These are phyloP conservation scores for Deinandra increscens DNA, from an alignment of 129 eudicot genomes.

Conservation along the genomic window DNA sequence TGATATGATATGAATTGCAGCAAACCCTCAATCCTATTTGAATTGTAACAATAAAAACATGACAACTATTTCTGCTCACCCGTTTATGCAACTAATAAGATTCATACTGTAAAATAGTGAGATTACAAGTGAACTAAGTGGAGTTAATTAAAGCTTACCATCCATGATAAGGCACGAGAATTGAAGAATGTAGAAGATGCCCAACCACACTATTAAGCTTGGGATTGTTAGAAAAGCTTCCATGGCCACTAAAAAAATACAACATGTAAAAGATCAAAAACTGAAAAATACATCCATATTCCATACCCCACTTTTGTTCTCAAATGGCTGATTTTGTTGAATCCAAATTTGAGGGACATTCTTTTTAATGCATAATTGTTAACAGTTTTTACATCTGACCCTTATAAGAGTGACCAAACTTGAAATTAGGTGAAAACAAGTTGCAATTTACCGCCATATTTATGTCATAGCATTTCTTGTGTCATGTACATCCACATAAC, in stretches of 20 bases:
- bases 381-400: background rate
- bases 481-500: background rate
- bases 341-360: background rate
- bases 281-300: constrained; percentile 4
- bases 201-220: constrained; percentile 68
- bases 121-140: constrained; percentile 22
- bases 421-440: background rate
- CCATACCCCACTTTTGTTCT: background rate
- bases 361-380: background rate
- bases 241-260: constrained; percentile 52
- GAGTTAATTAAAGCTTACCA: constrained; percentile 41
- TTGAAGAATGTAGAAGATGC: constrained; percentile 64
- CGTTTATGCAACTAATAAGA: background rate
- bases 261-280: constrained; percentile 19
- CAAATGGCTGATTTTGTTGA: background rate
- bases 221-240: constrained; percentile 52
- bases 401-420: background rate
- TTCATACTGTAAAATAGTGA: background rate
- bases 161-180: constrained; percentile 70
- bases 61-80: background rate
- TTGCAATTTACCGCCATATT: background rate
- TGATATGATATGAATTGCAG: background rate
- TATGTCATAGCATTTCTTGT: background rate
- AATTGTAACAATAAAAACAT: background rate
- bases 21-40: background rate